Base-by-base conservation (phyloP, 1,284 basidiomycete species). In the Rhodotorula sp. region DNA sequence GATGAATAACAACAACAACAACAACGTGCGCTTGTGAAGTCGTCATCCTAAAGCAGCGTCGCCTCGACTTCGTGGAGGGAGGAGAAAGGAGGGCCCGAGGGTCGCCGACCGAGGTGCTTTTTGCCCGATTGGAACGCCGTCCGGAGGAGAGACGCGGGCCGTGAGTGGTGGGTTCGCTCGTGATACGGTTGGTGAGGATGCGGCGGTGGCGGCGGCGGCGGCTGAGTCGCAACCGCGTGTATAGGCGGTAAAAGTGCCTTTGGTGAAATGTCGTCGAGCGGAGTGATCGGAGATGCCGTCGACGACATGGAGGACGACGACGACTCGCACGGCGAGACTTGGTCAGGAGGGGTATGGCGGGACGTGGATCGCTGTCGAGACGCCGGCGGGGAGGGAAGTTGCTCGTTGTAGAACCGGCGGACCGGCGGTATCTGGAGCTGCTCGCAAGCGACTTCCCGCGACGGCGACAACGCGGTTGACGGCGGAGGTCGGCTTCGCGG, bases 271-370 rank as follows among this genome's bases (percentile, higher is more conserved):
- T 76, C 72, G 68, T 76, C 74, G 21, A 56, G 48, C 2, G 75
- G 72, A 34, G 75, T 76, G 18, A 70, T 26, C 23, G 75, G 75
- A 3, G 67, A 71, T 21, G 68, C 64, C 21, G 74, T 67, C 52
- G 65, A 70, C 21, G 62, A 43, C n/a, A 67, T 66, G 16, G 67
- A 70, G 14, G 62, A 52, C 21, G 73, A 74, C 34, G 67, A 71
- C 64, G 67, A 74, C 39, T 65, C 67, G 26, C 65, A 66, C 31
- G 67, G 73, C 23, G 67, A 74, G 39, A 89, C 88, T 79, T 93
- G 90, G 58, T 84, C 46, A 16, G 62, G 58, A 1, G 57, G 48
- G 2, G 23, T 26, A 10, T 16, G 12, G 26, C 57, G 65, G 14
- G 69, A 66, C 26, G 46, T n/a, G 14, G 59, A 49, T 43, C 65